Percentiles rank a stretch among this genome's conserved stretches.
These are phyloP conservation scores for Ustilago sp. DNA, from an alignment of 1,284 basidiomycete genomes.

Conservation along the genomic window DNA sequence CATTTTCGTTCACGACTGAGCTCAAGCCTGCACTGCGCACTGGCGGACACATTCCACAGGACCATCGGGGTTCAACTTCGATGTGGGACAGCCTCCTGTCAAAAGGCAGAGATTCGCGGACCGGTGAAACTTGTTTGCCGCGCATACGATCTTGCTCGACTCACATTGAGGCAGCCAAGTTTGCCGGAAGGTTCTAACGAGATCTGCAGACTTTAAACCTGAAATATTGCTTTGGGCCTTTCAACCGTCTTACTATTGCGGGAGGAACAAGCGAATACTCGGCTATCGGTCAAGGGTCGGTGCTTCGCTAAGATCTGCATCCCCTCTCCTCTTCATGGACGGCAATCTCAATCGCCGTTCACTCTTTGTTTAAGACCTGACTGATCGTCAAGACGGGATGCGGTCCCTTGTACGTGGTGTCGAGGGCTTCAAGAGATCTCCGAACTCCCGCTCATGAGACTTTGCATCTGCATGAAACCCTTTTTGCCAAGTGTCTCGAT, in stretches of 20 bases:
- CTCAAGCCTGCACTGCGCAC: neutral
- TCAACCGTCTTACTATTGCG: neutral
- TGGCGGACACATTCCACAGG: neutral
- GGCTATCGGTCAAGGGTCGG: slow-evolving; percentile 7
- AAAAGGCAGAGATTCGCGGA: neutral
- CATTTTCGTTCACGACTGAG: neutral
- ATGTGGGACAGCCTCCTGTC: neutral
- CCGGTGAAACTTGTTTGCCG: neutral
- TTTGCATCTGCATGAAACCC: neutral
- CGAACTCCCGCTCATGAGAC: neutral
- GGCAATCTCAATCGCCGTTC: slow-evolving; percentile 22
- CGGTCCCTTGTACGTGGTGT: neutral
- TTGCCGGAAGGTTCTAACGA: slow-evolving; percentile 11
- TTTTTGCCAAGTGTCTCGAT: neutral
- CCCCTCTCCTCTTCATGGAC: neutral
- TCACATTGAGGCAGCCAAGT: neutral
- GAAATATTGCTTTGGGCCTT: neutral
- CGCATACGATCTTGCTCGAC: neutral
- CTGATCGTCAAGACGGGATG: neutral
- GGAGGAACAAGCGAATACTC: slow-evolving; percentile 2
- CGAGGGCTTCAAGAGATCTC: neutral
- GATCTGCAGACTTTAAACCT: neutral
- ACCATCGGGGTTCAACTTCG: neutral
- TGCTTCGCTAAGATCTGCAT: slow-evolving; percentile 14
- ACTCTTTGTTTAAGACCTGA: neutral